Conservation (phyloP, 2,329 filamentous ascomycete genomes). For the Lachnellula cervina region DNA sequence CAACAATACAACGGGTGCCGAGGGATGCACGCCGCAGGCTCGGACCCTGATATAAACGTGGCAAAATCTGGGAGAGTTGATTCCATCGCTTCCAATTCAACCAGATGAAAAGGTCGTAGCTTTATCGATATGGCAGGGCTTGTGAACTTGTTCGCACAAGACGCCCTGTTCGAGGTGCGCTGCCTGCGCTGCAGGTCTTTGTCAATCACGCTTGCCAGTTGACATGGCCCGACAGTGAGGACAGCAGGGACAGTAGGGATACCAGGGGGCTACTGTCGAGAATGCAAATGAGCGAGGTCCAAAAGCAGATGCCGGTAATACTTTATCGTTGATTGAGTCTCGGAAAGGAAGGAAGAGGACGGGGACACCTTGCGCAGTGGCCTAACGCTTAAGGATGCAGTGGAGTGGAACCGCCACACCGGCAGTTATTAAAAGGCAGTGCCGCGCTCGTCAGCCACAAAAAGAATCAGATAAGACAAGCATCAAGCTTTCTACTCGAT, state of each 20-base stretch:
- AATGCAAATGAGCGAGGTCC: not conserved
- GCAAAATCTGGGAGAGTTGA: not conserved
- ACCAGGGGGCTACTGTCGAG: not conserved
- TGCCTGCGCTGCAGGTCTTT: too few species aligned
- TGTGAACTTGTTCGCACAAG: too few species aligned
- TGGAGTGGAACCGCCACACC: not conserved
- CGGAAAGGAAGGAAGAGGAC: not conserved
- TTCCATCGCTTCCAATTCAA: not conserved
- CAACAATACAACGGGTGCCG: not conserved
- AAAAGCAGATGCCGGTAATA: not conserved
- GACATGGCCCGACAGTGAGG: too few species aligned
- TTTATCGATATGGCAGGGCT: not conserved
- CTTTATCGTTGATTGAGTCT: not conserved
- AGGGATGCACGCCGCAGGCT: not conserved
- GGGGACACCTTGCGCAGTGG: too few species aligned
- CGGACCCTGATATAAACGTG: not conserved
- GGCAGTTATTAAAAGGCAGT: not conserved
- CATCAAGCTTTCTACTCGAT: not conserved
- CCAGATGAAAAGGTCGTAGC: not conserved
- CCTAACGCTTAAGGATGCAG: not conserved
- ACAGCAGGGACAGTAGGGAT: too few species aligned
- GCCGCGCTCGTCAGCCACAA: not conserved
- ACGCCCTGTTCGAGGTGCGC: too few species aligned
- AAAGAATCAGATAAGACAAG: not conserved
- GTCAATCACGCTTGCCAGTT: too few species aligned